These are phyloP conservation scores for Alternaria arborescens DNA, from an alignment of 2,329 filamentous ascomycete genomes.

Conservation along the genomic window DNA sequence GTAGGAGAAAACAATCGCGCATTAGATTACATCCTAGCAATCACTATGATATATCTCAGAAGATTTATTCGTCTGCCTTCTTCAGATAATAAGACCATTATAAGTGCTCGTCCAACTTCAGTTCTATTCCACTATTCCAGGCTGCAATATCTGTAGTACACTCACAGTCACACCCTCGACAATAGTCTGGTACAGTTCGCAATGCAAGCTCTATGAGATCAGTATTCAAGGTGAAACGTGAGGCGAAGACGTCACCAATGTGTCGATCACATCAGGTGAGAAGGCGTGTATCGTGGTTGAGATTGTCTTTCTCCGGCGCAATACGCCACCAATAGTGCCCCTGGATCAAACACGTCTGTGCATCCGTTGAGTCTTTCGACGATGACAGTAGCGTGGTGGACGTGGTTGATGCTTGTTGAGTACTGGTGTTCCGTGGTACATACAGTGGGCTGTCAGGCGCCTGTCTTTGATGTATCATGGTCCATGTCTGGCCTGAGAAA, in stretches of 20 bases:
- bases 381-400: neutral
- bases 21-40: neutral
- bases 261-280: neutral
- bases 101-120: neutral
- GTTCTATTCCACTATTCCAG: neutral
- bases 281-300: neutral
- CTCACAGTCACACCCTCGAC: slow-evolving; percentile 1
- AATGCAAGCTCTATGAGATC: neutral
- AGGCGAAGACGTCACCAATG: slow-evolving; percentile 6
- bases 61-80: neutral
- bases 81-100: neutral
- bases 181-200: neutral
- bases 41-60: no score
- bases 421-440: neutral
- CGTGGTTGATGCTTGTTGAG: slow-evolving; percentile 3
- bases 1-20: neutral
- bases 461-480: neutral
- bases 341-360: neutral
- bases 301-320: neutral
- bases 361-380: neutral
- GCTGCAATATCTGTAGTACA: neutral
- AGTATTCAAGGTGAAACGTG: neutral
- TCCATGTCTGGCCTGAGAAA: neutral
- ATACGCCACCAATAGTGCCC: neutral
- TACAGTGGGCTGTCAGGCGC: neutral